Evolutionary conservation across 805 yeast species (phyloP).

Genomic region (Hagleromyces aurorensis): DNA sequence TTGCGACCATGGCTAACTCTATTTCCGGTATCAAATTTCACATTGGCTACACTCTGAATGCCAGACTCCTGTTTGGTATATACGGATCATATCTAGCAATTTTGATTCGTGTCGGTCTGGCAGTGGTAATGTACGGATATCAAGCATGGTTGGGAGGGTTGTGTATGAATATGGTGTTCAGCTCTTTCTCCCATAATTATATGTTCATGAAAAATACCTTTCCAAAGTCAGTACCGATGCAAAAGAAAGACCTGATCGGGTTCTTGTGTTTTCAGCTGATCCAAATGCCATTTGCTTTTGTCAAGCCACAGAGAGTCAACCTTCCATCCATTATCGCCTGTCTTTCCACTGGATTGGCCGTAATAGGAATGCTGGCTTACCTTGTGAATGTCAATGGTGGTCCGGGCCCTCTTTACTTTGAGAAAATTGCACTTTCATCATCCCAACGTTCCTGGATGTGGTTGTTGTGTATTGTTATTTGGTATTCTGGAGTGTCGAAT

Average conservation of each 20-base stretch:
- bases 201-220: constrained; percentile 23
- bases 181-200: constrained; percentile 24
- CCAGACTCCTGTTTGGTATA: constrained; percentile 34
- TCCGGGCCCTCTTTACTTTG: constrained; percentile 30
- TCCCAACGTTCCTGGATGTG: constrained; percentile 35
- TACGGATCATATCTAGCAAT: constrained; percentile 31
- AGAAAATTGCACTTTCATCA: constrained; percentile 19
- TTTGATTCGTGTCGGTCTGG: constrained; percentile 32
- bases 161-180: constrained; percentile 29
- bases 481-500: constrained; percentile 36
- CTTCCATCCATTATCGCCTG: constrained; percentile 22
- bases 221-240: constrained; percentile 29
- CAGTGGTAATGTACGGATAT: constrained; percentile 36
- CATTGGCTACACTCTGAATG: constrained; percentile 33
- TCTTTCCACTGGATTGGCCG: constrained; percentile 24
- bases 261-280: constrained; percentile 35
- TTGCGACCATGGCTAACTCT: constrained; percentile 22
- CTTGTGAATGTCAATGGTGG: constrained; percentile 28
- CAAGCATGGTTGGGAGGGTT: constrained; percentile 33
- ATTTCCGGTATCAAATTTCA: constrained; percentile 29
- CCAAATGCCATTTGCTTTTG: constrained; percentile 22
- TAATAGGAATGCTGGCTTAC: constrained; percentile 30
- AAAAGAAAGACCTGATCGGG: constrained; percentile 35
- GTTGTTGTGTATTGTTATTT: constrained; percentile 34
- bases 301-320: constrained; percentile 31